Base-by-base conservation (phyloP, 345 rosid species). In the Kandelia obovata region DNA sequence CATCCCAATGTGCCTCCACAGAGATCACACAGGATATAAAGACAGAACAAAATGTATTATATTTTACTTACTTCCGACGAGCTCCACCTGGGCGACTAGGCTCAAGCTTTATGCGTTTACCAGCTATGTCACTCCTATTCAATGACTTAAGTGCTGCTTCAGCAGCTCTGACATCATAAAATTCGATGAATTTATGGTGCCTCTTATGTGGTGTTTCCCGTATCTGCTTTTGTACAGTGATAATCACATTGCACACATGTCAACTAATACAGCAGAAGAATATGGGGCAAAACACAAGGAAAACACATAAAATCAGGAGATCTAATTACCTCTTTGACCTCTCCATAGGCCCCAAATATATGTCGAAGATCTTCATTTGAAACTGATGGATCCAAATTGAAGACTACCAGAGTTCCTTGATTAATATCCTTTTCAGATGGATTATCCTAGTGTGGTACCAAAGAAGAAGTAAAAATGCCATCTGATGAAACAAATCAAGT, bases 41-140 rank as follows among this genome's bases (percentile, higher is more conserved):
- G 16, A n/a, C 5, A 56, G 59, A 25, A 25, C 16, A 27, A 56
- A 21, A 56, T 5, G 1, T 56, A 15, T 56, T 25, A 16, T 43
- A 5, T 56, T 8, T n/a, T 58, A 58, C 80, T 67, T 63, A 77
- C 80, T 71, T 77, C 78, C 82, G 59, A 61, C 96, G 92, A 65
- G 90, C 88, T 72, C 96, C 96, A 72, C 92, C 96, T 64, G 92
- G 96, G 32, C 96, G 92, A 76, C 96, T 89, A 70, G 88, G 96
- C 77, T 89, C 96, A 66, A 89, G 88, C 80, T 89, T 89, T 67
- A 89, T 87, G 73, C 92, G 90, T 79, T 89, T 89, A 9, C 96
- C 96, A 73, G 90, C 92, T 72, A 89, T 89, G 34, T 87, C 92
- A 66, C 89, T 84, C 73, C 83, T 80, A 81, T 89, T 87, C 66